Base-by-base conservation (phyloP, 768 basidiomycete species). In the Termitomyces sp. region DNA sequence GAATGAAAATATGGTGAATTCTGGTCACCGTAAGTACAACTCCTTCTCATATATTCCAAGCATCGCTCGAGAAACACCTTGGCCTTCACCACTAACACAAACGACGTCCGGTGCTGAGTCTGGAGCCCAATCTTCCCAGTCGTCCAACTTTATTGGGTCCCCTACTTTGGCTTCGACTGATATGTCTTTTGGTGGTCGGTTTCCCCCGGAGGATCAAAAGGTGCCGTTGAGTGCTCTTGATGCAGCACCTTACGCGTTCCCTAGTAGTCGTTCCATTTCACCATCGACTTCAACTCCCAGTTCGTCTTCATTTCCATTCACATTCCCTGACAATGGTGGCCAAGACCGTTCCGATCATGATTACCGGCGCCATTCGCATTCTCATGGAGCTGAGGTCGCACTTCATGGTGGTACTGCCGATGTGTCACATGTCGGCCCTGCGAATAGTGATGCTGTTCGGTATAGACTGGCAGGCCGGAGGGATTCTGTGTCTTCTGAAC, bases 381-480 rank as follows among this genome's bases (percentile, higher is more conserved):
- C 76, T 46, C 81, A 80, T 59, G 72, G 73, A 58, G 73, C 86
- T 43, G 85, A 89, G 59, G 79, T 89, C 48, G 84, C 85, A 10
- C 78, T 90, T 36, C 87, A 89, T 57, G 86, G 86, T 47, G 87
- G 87, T 57, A 87, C 85, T 6, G 84, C 89, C 36, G 85, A 90
- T 68, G 80, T 90, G 46, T 84, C 88, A 20, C 67, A 84, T 44
- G 62, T 79, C 53, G 74, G 79, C 26, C 70, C 81, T 36, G 70
- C 75, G 60, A 70, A 76, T 16, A 52, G 39, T 61, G 86, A 88
- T 58, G 75, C 76, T 13, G 77, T 83, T 63, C 83, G 88, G 53
- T 87, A 86, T 67, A 77, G 85, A 62, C 68, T 87, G 39, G 75
- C 79, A 37, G 60, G 71, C 26, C 78, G 81, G 51, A 75, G 81